phyloP scores from a whole-genome alignment of 805 yeast genomes.

The Candida ovalis region DNA sequence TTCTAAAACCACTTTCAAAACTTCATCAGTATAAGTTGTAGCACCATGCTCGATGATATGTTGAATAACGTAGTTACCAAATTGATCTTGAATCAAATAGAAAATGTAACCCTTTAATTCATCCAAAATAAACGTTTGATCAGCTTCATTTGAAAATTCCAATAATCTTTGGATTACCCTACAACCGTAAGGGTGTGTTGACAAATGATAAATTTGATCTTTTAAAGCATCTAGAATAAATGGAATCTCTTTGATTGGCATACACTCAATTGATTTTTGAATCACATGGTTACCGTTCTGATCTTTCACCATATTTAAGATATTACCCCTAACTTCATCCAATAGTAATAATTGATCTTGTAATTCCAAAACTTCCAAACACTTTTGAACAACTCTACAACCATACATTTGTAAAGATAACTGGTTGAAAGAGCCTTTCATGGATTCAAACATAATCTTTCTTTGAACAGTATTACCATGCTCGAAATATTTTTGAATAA shows the following conservation, averaged over 20 bases:
- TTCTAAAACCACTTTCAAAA: slow-evolving; percentile 65
- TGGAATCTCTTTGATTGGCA: slow-evolving; percentile 65
- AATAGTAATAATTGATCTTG: slow-evolving; percentile 67
- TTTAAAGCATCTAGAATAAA: slow-evolving; percentile 72
- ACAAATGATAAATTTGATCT: slow-evolving; percentile 73
- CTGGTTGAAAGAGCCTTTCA: slow-evolving; percentile 70
- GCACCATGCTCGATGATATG: slow-evolving; percentile 86
- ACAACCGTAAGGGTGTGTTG: slow-evolving; percentile 97
- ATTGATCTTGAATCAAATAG: slow-evolving; percentile 87
- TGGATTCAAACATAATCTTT: slow-evolving; percentile 59
- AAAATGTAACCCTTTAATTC: slow-evolving; percentile 72
- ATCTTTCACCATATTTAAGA: slow-evolving; percentile 75
- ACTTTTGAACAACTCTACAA: slow-evolving; percentile 94
- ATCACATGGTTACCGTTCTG: slow-evolving; percentile 98
- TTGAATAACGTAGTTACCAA: slow-evolving; percentile 96
- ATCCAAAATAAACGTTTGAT: slow-evolving; percentile 61
- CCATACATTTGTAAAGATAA: slow-evolving; percentile 95
- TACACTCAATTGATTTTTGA: slow-evolving; percentile 87
- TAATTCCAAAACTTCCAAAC: slow-evolving; percentile 66
- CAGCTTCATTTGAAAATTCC: slow-evolving; percentile 66
- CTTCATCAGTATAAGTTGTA: slow-evolving; percentile 49
- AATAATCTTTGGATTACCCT: slow-evolving; percentile 90
- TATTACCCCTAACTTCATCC: slow-evolving; percentile 58
- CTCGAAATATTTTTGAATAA: slow-evolving; percentile 91
- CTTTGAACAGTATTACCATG: slow-evolving; percentile 69